Evolutionary conservation across 306 rosid genomes (phyloP).

Genomic region (Prunus kanzakura): DNA sequence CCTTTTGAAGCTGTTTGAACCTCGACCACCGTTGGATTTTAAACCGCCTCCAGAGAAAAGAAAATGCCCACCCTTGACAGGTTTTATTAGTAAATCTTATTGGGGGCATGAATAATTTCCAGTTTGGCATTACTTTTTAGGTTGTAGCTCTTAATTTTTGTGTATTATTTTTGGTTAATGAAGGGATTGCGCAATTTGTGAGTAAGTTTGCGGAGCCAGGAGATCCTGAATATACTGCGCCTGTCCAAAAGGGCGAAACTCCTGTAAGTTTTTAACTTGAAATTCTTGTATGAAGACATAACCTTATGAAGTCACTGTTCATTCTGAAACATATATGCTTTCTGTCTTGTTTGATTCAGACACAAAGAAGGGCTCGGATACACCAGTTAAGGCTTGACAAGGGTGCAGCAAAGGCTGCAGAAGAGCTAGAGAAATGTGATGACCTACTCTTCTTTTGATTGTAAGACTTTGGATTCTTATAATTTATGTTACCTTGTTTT

Average conservation of each 20-base stretch:
- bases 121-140: not conserved
- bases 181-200: conserved; percentile 92
- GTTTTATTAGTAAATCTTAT: conserved; percentile 19
- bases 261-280: conserved; percentile 51
- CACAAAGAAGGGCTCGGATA: conserved; percentile 76
- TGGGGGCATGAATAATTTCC: not conserved
- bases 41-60: conserved; percentile 97
- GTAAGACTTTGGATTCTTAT: not conserved
- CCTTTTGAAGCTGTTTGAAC: conserved; percentile 93
- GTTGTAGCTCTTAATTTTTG: not conserved
- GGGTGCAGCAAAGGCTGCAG: conserved; percentile 88
- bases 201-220: conserved; percentile 77
- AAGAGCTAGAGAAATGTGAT: conserved; percentile 93
- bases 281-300: not conserved
- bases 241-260: conserved; percentile 69
- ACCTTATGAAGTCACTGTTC: not conserved
- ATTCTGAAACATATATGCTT: not conserved
- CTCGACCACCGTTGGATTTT: conserved; percentile 88
- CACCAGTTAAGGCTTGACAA: conserved; percentile 77
- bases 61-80: conserved; percentile 86
- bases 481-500: conserved; percentile 9
- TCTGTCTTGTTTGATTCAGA: conserved; percentile 40
- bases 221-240: conserved; percentile 78
- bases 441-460: conserved; percentile 5
- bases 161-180: conserved; percentile 9